Conservation (phyloP, 768 basidiomycete species). For the Lentinula aciculospora region DNA sequence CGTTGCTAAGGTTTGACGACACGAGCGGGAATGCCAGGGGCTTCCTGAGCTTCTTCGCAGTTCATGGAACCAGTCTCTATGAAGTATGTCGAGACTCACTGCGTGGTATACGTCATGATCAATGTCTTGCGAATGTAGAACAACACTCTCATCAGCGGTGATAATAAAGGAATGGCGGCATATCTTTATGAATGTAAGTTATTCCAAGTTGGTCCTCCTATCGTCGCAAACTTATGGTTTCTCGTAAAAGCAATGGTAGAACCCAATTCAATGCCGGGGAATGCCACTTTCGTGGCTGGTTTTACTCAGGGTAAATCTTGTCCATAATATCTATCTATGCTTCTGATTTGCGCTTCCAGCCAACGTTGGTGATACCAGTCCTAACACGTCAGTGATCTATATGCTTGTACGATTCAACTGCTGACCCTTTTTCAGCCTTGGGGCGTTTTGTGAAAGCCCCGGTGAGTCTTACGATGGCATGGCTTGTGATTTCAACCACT, state of each 20-base stretch:
- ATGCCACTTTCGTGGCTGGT: conserved; percentile 65
- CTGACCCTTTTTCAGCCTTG: conserved; percentile 33
- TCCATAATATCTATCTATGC: not conserved
- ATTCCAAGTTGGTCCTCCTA: not conserved
- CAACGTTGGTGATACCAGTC: conserved; percentile 78
- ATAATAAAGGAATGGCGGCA: conserved; percentile 87
- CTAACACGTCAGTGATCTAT: conserved; percentile 60
- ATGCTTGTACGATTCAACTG: not conserved
- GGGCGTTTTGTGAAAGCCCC: conserved; percentile 75
- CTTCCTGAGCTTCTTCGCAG: conserved; percentile 69
- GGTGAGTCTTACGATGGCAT: conserved; percentile 63
- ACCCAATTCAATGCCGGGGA: conserved; percentile 62
- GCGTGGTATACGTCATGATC: not conserved
- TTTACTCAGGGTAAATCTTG: conserved; percentile 59
- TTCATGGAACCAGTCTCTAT: conserved; percentile 79
- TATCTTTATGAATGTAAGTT: conserved; percentile 65
- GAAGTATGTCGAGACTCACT: conserved; percentile 34
- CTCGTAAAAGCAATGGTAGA: conserved; percentile 47
- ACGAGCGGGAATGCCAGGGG: conserved; percentile 51
- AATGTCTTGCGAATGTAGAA: conserved; percentile 38
- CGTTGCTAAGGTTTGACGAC: conserved; percentile 63
- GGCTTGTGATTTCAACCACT: conserved; percentile 63
- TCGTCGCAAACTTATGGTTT: conserved; percentile 4
- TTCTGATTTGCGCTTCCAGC: conserved; percentile 28
- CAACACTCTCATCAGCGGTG: conserved; percentile 74